Conservation (phyloP, 257 asterid species). For the Galeopsis tetrahit region DNA sequence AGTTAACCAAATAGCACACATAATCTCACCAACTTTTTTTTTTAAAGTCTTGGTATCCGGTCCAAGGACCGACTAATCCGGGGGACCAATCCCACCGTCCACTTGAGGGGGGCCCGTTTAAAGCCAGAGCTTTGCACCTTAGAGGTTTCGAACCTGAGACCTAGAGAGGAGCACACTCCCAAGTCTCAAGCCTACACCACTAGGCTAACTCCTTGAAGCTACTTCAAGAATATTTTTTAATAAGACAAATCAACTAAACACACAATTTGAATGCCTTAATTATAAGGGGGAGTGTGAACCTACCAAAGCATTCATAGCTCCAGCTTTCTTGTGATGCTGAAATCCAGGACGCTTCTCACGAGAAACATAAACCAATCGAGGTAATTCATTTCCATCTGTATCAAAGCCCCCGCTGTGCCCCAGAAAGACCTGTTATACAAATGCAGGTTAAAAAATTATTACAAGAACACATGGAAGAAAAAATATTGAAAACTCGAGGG, state of each 20-base stretch:
- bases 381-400: conserved; percentile 78
- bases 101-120: too few relatives aligned
- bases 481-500: background rate
- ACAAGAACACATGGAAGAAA: conserved; percentile 5
- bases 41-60: too few relatives aligned
- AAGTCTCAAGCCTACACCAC: too few relatives aligned
- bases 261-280: background rate
- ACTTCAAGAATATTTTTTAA: background rate
- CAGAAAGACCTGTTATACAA: conserved; percentile 58
- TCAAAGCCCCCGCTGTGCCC: conserved; percentile 76
- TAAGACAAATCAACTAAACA: background rate
- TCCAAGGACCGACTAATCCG: too few relatives aligned
- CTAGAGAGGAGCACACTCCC: too few relatives aligned
- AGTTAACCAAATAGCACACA: background rate
- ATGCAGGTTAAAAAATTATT: conserved; percentile 13
- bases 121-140: too few relatives aligned
- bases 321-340: conserved; percentile 88
- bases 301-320: conserved; percentile 93
- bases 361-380: conserved; percentile 81
- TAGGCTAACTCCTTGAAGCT: background rate
- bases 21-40: too few relatives aligned
- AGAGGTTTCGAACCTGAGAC: too few relatives aligned
- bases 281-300: conserved; percentile 28
- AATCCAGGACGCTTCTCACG: conserved; percentile 88
- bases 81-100: too few relatives aligned